These are phyloP conservation scores for Colletotrichum graminicola DNA, from an alignment of 2,329 filamentous ascomycete genomes.

Conservation along the genomic window DNA sequence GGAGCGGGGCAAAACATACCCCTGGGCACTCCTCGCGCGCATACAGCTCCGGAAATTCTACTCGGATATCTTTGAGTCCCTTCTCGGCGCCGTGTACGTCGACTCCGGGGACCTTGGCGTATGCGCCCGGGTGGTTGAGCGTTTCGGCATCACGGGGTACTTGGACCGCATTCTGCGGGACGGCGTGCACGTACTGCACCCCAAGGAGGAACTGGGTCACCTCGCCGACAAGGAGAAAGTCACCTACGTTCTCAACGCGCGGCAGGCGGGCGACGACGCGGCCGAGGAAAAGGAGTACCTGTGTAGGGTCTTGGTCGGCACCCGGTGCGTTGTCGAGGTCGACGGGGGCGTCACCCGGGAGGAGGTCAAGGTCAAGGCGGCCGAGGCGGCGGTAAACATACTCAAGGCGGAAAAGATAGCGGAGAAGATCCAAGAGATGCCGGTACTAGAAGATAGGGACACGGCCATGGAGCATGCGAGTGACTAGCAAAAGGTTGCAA, in stretches of 20 bases:
- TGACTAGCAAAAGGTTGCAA: neutral
- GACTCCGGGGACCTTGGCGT: constrained; percentile 75
- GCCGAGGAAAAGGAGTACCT: constrained; percentile 48
- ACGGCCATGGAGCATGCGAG: neutral
- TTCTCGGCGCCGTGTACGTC: constrained; percentile 86
- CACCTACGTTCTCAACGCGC: constrained; percentile 61
- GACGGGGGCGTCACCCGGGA: constrained; percentile 60
- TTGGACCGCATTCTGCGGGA: constrained; percentile 72
- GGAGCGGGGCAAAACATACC: constrained; percentile 67
- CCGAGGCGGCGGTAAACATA: constrained; percentile 61
- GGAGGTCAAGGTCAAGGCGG: constrained; percentile 69
- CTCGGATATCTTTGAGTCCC: constrained; percentile 84
- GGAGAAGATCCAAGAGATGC: neutral
- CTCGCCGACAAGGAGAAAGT: constrained; percentile 66
- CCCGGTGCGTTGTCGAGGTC: constrained; percentile 59
- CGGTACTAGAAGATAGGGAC: neutral
- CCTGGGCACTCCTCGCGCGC: constrained; percentile 79
- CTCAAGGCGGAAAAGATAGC: constrained; percentile 45
- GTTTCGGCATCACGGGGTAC: constrained; percentile 74
- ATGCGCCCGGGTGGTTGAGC: constrained; percentile 72
- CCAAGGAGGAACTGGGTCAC: constrained; percentile 76
- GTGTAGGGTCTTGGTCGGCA: constrained; percentile 65
- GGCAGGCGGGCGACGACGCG: constrained; percentile 32
- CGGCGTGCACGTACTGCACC: constrained; percentile 69
- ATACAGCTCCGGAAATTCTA: constrained; percentile 81